These are phyloP conservation scores for Juglanconis sp. DNA, from an alignment of 2,329 filamentous ascomycete genomes.

Conservation along the genomic window DNA sequence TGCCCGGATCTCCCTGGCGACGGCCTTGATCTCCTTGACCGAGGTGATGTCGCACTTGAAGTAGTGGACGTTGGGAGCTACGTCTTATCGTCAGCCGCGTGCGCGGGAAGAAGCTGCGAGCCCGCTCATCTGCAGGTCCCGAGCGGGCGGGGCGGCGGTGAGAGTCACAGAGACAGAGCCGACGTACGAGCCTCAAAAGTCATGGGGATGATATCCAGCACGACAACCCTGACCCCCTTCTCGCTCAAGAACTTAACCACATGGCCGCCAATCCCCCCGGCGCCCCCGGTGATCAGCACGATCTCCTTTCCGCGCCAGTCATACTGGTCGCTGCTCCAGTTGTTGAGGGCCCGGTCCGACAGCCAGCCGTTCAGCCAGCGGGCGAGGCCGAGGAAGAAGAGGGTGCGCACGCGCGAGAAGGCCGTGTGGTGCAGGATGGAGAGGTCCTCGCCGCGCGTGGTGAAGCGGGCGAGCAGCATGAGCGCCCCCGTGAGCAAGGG, in stretches of 20 bases:
- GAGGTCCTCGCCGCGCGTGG: constrained; percentile 56
- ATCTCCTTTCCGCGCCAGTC: constrained; percentile 66
- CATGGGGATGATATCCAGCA: constrained; percentile 66
- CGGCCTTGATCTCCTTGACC: constrained; percentile 46
- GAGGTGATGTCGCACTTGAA: constrained; percentile 70
- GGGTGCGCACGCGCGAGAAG: constrained; percentile 49
- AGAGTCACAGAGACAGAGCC: background rate
- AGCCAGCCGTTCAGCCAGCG: constrained; percentile 48
- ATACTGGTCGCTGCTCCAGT: constrained; percentile 52
- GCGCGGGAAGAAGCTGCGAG: background rate
- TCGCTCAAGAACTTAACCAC: constrained; percentile 65
- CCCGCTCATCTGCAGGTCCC: too few relatives aligned
- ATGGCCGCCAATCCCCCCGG: constrained; percentile 67
- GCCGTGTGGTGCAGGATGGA: constrained; percentile 48
- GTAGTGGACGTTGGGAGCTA: constrained; percentile 56
- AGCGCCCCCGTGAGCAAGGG: constrained; percentile 62
- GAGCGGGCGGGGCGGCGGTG: too few relatives aligned
- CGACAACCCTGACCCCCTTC: constrained; percentile 63
- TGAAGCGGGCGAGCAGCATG: constrained; percentile 60
- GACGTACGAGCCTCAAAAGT: constrained; percentile 49
- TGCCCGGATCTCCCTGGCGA: constrained; percentile 50
- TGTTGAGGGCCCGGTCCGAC: constrained; percentile 46
- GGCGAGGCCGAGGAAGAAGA: constrained; percentile 51
- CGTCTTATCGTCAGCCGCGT: constrained; percentile 15
- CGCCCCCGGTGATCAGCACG: constrained; percentile 71